Conservation (phyloP, 805 yeast genomes). For the Metschnikowia rubicola region DNA sequence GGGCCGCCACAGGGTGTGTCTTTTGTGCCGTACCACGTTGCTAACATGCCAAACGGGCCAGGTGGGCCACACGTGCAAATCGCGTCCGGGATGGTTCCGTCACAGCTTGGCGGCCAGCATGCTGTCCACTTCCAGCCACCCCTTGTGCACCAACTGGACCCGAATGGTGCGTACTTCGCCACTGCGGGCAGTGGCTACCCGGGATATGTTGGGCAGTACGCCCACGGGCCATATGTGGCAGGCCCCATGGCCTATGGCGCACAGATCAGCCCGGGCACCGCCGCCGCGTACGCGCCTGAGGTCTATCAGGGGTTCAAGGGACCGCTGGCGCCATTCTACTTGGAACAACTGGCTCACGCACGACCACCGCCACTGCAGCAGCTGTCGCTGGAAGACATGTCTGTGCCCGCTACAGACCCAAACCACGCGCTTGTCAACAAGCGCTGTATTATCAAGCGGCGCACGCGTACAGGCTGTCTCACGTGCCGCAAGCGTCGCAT, state of each 20-base stretch:
- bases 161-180: constrained; percentile 3
- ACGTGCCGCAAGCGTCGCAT: constrained; percentile 70
- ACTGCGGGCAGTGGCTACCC: constrained; percentile 11
- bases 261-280: too few species aligned
- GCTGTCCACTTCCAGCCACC: background rate
- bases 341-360: background rate
- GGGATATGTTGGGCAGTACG: background rate
- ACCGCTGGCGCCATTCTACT: too few species aligned
- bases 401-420: constrained; percentile 12
- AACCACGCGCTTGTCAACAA: constrained; percentile 33
- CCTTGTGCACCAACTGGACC: background rate
- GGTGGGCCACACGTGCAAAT: too few species aligned
- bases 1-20: background rate
- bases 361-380: background rate
- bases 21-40: too few species aligned
- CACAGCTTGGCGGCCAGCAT: too few species aligned
- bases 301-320: too few species aligned
- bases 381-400: constrained; percentile 1
- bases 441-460: constrained; percentile 48
- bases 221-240: too few species aligned
- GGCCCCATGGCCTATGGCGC: too few species aligned
- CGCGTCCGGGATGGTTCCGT: too few species aligned
- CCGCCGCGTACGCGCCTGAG: too few species aligned
- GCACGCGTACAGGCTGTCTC: constrained; percentile 73
- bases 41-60: too few species aligned